Evolutionary conservation across 768 basidiomycete genomes (phyloP), one percentile per base, ranked within the genome.

Genomic region (Agrocybe pediades): DNA sequence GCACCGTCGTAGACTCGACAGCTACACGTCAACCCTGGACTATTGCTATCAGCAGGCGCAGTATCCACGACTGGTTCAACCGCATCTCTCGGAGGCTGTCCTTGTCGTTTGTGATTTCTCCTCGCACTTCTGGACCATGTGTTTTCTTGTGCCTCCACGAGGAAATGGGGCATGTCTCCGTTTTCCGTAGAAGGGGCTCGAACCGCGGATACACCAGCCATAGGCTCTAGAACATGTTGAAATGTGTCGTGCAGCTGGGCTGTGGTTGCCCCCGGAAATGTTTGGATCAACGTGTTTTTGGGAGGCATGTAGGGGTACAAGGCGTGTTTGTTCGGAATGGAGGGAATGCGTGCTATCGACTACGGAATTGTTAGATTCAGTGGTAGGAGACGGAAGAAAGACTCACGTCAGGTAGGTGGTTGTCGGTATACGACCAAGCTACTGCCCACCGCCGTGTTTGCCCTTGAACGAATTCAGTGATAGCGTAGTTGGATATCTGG

Each of bases 401-500:
- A 74, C 90, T 47, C 65, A 95, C 96, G 57, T 97, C 93, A 1
- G 92, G 86, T 25, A 97, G 71, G 6, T 84, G 83, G 13, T 66
- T 66, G 24, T 80, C 77, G 2, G 71, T 73, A 49, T 87, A 85
- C 0, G 90, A 94, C 96, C 96, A 98, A 0, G 82, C 92, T 2
- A 98, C 69, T 0, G 87, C 91, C 94, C 95, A 98, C n/a, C 97
- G 82, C 1, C 88, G 79, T 0, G 96, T 98, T 51, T 87, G 83
- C 0, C 95, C 92, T 69, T 94, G 94, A 2, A 87, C 74, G 42
- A 95, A 88, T 59, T 93, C 87, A 0, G 86, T 86, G 41, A 98
- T 74, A 0, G 85, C 89, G 67, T 95, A 98, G 69, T 97, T 97
- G 26, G 82, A 74, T 41, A 98, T 82, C 93, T 97, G 52, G 3